Percentiles rank a stretch among this genome's conserved stretches.
phyloP scores from a whole-genome alignment of 192 early-diverging fungal genomes.

The Podila verticillata region DNA sequence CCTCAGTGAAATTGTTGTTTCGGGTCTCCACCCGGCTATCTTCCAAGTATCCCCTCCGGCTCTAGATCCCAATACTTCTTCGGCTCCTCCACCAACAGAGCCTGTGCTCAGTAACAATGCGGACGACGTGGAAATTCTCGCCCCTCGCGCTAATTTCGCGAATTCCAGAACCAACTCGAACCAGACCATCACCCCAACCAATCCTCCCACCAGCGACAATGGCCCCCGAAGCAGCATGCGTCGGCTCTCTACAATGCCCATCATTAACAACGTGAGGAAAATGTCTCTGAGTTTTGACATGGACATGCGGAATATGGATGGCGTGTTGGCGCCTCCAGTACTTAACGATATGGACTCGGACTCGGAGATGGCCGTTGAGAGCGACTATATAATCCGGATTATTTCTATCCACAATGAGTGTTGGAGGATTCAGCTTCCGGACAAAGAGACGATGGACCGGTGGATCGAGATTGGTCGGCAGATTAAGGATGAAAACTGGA shows the following conservation, averaged over 20 bases:
- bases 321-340: not conserved
- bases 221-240: not conserved
- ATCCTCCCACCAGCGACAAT: not conserved
- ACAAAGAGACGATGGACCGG: conserved; percentile 31
- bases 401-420: conserved; percentile 40
- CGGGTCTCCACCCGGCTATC: not conserved
- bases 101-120: not conserved
- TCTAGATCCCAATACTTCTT: not conserved
- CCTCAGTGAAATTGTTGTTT: not conserved
- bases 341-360: not conserved
- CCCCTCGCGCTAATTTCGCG: not conserved
- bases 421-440: conserved; percentile 45
- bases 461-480: conserved; percentile 44
- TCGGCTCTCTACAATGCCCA: not conserved
- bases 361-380: not conserved
- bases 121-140: not conserved
- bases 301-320: conserved; percentile 24
- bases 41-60: not conserved
- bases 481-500: conserved; percentile 46
- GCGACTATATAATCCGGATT: conserved; percentile 29
- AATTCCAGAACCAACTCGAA: not conserved
- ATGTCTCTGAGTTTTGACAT: conserved; percentile 10
- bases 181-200: not conserved
- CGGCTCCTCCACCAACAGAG: not conserved
- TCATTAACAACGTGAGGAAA: not conserved